These are phyloP conservation scores for Wickerhamomyces chaumierensis DNA, from an alignment of 805 yeast genomes.

Conservation along the genomic window DNA sequence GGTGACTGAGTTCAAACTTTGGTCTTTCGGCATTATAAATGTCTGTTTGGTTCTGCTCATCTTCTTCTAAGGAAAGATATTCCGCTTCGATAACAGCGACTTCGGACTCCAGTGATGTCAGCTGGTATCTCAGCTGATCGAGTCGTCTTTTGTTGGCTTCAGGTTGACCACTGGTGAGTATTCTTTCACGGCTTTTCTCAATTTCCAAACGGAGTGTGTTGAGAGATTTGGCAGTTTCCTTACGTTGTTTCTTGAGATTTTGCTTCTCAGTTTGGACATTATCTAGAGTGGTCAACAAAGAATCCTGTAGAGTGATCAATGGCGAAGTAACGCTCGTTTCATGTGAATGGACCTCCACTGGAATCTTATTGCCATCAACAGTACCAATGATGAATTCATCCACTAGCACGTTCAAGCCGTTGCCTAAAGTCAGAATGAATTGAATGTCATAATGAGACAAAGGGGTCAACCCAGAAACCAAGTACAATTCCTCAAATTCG, in stretches of 20 bases:
- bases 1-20: slow-evolving; percentile 23
- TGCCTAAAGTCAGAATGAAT: slow-evolving; percentile 25
- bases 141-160: slow-evolving; percentile 30
- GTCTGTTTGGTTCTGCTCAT: slow-evolving; percentile 28
- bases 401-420: slow-evolving; percentile 21
- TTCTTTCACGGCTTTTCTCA: slow-evolving; percentile 37
- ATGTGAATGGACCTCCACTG: slow-evolving; percentile 20
- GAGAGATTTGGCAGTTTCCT: slow-evolving; percentile 46
- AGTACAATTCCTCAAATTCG: slow-evolving; percentile 35
- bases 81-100: slow-evolving; percentile 11
- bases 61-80: slow-evolving; percentile 7
- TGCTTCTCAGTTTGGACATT: slow-evolving; percentile 45
- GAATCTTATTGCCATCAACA: slow-evolving; percentile 12
- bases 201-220: slow-evolving; percentile 43
- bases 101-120: slow-evolving; percentile 18
- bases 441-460: slow-evolving; percentile 50
- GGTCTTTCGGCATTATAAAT: slow-evolving; percentile 25
- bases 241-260: slow-evolving; percentile 44
- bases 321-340: slow-evolving; percentile 37
- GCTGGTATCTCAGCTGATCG: slow-evolving; percentile 9
- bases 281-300: slow-evolving; percentile 52
- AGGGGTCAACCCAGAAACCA: slow-evolving; percentile 57
- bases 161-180: slow-evolving; percentile 39
- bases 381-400: slow-evolving; percentile 30
- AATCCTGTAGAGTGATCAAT: slow-evolving; percentile 50